These are phyloP conservation scores for Trichomonas vaginalis DNA, from an alignment of 208 protist genomes.

Conservation along the genomic window DNA sequence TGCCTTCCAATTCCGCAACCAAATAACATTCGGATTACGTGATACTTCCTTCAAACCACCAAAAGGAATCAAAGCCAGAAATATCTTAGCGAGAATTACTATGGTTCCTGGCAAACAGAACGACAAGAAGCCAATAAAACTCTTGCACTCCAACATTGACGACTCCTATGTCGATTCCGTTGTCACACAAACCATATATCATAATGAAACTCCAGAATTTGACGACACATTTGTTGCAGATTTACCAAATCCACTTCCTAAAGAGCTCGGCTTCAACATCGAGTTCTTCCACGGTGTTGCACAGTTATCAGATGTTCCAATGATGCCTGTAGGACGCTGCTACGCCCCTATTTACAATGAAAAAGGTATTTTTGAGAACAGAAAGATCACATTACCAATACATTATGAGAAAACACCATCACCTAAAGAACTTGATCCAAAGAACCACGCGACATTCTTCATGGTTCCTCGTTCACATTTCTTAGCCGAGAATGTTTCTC, in stretches of 20 bases:
- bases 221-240: not conserved
- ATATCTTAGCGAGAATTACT: not conserved
- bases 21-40: not conserved
- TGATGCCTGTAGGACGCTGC: not conserved
- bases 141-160: not conserved
- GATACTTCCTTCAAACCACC: not conserved
- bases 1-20: not conserved
- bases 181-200: not conserved
- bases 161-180: not conserved
- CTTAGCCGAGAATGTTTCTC: not conserved
- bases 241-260: not conserved
- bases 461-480: not conserved
- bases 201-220: not conserved
- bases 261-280: not conserved
- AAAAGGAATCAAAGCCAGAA: not conserved
- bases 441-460: not conserved
- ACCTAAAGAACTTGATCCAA: not conserved
- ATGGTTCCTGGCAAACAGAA: not conserved
- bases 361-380: not conserved
- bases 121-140: not conserved
- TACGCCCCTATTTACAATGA: not conserved
- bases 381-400: not conserved
- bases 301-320: not conserved
- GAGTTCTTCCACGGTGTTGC: not conserved
- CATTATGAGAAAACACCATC: not conserved